Percentiles rank a stretch among this genome's conserved stretches.
Evolutionary conservation across 257 asterid species (phyloP).

Genomic region (Primulina huaijiensis): DNA sequence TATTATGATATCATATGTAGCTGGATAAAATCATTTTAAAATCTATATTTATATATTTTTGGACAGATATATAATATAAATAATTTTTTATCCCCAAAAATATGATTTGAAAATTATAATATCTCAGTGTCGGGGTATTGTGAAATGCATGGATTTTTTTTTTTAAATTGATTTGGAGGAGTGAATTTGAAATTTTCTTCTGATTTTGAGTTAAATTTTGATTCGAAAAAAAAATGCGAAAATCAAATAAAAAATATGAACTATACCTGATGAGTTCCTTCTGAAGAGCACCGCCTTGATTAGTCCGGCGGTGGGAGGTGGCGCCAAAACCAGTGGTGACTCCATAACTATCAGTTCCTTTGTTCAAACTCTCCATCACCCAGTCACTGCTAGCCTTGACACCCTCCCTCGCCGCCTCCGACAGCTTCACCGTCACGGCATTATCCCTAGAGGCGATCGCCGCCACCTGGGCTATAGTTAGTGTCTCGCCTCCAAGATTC

Average conservation of each 20-base stretch:
- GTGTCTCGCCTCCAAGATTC: conserved; percentile 12
- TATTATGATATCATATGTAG: too few relatives aligned
- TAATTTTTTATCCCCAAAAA: too few relatives aligned
- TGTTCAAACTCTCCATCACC: conserved; percentile 19
- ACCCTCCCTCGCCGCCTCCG: conserved; percentile 12
- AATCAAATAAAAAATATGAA: too few relatives aligned
- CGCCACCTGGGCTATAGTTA: conserved; percentile 15
- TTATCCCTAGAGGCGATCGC: conserved; percentile 13
- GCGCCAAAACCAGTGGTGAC: conserved; percentile 18
- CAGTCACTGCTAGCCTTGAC: conserved; percentile 21
- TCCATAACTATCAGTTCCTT: conserved; percentile 18
- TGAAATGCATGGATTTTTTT: too few relatives aligned
- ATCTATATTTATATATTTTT: too few relatives aligned
- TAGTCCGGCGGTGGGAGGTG: conserved; percentile 16
- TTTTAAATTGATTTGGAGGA: too few relatives aligned
- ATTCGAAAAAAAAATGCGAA: neutral
- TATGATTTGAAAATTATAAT: too few relatives aligned
- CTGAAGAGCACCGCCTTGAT: conserved; percentile 20
- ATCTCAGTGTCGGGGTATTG: too few relatives aligned
- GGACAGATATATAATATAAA: neutral
- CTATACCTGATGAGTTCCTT: conserved; percentile 8
- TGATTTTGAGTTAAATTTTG: too few relatives aligned
- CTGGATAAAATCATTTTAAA: too few relatives aligned
- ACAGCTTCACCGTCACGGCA: conserved; percentile 15
- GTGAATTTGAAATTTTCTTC: too few relatives aligned